These are phyloP conservation scores for Vanilla planifolia DNA, from an alignment of 106 monocot species.

Conservation along the genomic window DNA sequence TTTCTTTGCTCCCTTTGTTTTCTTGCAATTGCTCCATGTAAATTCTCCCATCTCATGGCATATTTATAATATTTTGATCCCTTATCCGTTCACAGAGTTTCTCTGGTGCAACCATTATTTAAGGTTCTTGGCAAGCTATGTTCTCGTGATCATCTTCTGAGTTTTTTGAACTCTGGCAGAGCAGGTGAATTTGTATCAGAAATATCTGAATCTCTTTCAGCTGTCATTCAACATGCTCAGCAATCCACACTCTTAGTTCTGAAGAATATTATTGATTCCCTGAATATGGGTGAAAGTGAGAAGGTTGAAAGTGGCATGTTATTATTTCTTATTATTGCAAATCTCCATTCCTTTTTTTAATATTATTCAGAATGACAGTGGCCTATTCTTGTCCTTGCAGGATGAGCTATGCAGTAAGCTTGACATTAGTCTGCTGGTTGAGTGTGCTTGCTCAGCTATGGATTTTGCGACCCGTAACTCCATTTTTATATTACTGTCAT, in stretches of 20 bases:
- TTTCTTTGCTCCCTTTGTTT: not conserved
- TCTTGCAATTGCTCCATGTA: not conserved
- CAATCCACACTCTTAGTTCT: constrained; percentile 62
- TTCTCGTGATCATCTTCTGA: constrained; percentile 39
- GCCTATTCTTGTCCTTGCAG: constrained; percentile 30
- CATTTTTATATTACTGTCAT: constrained; percentile 64
- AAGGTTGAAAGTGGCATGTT: constrained; percentile 14
- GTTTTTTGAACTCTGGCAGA: constrained; percentile 11
- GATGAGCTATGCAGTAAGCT: constrained; percentile 26
- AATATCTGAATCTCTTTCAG: constrained; percentile 18
- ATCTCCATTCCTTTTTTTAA: not conserved
- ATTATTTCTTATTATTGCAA: not conserved
- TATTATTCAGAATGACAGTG: not conserved
- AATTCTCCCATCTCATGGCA: not conserved
- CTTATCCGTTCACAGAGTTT: constrained; percentile 29
- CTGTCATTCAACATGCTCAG: constrained; percentile 42
- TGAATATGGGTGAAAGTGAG: constrained; percentile 11
- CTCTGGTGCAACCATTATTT: constrained; percentile 60
- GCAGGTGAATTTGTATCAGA: constrained; percentile 14
- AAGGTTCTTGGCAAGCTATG: constrained; percentile 50
- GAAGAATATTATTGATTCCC: constrained; percentile 56
- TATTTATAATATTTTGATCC: not conserved
- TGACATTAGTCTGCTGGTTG: constrained; percentile 50
- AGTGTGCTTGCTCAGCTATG: constrained; percentile 44
- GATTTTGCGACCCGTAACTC: constrained; percentile 59